phyloP scores from a whole-genome alignment of 345 rosid species.

The Camelina neglecta region DNA sequence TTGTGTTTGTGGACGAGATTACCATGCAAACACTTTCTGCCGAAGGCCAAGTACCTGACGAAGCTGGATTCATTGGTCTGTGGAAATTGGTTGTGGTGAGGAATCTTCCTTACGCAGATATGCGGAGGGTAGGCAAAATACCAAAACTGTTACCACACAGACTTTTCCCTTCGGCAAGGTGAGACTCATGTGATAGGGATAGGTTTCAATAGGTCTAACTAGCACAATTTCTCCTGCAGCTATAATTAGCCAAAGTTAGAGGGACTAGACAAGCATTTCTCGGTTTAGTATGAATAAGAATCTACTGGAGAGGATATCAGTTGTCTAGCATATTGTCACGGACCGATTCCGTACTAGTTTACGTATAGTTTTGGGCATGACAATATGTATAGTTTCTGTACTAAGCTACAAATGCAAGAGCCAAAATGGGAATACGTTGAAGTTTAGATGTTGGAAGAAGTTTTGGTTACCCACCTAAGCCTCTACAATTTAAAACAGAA shows the following conservation, averaged over 20 bases:
- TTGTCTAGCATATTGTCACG: neutral
- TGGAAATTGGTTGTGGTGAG: slow-evolving; percentile 94
- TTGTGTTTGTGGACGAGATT: slow-evolving; percentile 86
- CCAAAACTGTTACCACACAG: slow-evolving; percentile 91
- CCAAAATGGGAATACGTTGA: neutral
- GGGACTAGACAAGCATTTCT: neutral
- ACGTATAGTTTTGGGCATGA: too few relatives aligned
- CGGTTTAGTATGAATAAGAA: slow-evolving; percentile 10
- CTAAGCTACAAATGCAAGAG: slow-evolving; percentile 6
- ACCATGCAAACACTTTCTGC: slow-evolving; percentile 74
- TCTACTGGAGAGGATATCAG: slow-evolving; percentile 2
- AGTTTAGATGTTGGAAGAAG: slow-evolving; percentile 6
- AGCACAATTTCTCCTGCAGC: neutral
- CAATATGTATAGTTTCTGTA: neutral
- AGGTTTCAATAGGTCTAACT: slow-evolving; percentile 16
- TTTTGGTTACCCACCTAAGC: neutral
- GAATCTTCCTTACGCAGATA: slow-evolving; percentile 84
- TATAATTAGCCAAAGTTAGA: slow-evolving; percentile 12
- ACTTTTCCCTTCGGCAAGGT: slow-evolving; percentile 98
- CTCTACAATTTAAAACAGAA: slow-evolving; percentile 19
- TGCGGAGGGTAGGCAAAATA: slow-evolving; percentile 96
- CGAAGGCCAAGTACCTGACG: slow-evolving; percentile 78
- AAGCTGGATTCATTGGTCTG: slow-evolving; percentile 82
- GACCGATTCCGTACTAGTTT: too few relatives aligned
- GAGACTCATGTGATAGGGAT: slow-evolving; percentile 29